Evolutionary conservation across 805 yeast species (phyloP), one percentile per base, ranked within the genome.

Genomic region (Saccharomycopsis schoenii): DNA sequence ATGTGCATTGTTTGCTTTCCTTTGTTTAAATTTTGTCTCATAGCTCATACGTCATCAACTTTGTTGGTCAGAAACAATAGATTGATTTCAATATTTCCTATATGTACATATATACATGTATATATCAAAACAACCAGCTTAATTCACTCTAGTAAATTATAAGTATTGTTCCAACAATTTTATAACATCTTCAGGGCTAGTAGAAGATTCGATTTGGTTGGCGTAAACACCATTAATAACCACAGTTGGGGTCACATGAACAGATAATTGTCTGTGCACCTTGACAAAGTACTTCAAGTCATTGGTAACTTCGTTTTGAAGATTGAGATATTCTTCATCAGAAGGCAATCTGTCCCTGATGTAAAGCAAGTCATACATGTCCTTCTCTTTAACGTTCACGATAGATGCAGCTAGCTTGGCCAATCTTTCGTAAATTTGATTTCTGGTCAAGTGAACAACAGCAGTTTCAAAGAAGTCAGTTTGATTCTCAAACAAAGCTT

Each of bases 191-290:
- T 76, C 83, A 4, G 76, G 67, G 4, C 81, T 74, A 58, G 84
- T 80, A 9, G 90, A 82, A 52, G 90, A 83, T 67, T 85, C 87
- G 67, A 89, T 78, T 6, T 76, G 67, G 41, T 76, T 75, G 64
- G 79, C 80, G 24, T 77, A 76, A 57, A 86, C 81, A 1, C 96
- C 96, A 70, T 89, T 81, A 47, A 89, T 74, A 21, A 80, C 71
- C 14, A 88, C 87, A 4, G 94, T 85, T 21, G 97, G 97, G 2
- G 94, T 88, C n/a, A 87, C 85, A 69, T 90, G 96, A 43, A 87
- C 82, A 54, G 93, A 90, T 51, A 84, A 81, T 62, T 88, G 89
- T 69, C 97, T 80, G 59, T 83, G 84, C 69, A 82, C 83, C 70
- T 84, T 79, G 19, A 91, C 80, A 69, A 88, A 89, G 67, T 85